A percentile compares a stretch with the other conserved stretches of the same genome.
Evolutionary conservation across 2,329 filamentous ascomycete species (phyloP).

Genomic region (Penicillium expansum): DNA sequence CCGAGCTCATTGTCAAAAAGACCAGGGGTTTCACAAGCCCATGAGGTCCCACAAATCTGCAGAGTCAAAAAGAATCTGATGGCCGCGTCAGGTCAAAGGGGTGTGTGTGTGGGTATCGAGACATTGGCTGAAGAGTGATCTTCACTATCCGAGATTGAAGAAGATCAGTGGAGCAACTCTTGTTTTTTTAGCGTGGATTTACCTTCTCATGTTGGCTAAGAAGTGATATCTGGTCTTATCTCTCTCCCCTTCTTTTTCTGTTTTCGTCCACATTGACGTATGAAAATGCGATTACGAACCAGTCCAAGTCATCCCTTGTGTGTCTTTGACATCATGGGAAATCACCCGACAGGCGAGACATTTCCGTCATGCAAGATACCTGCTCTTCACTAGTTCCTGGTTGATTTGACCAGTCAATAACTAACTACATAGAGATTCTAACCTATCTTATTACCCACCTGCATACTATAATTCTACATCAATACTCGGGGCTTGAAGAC

Average conservation of each 20-base stretch:
- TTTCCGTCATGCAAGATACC: constrained; percentile 1
- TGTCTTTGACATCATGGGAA: constrained; percentile 3
- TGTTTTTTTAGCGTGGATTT: neutral
- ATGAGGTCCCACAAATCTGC: constrained; percentile 8
- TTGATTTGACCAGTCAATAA: neutral
- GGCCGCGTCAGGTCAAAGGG: neutral
- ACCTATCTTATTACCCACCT: neutral
- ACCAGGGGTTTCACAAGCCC: constrained; percentile 9
- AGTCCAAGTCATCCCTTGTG: constrained; percentile 7
- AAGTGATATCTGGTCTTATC: neutral
- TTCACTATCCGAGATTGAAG: constrained; percentile 4
- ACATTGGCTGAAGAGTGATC: neutral
- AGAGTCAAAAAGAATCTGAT: constrained; percentile 7
- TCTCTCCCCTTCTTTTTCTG: neutral
- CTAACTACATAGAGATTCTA: neutral
- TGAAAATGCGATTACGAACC: neutral
- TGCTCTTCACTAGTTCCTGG: neutral
- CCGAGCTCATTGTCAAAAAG: constrained; percentile 6
- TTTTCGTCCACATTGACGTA: neutral
- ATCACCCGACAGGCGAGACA: constrained; percentile 10
- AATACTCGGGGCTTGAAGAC: neutral
- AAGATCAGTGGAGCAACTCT: constrained; percentile 11
- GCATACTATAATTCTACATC: neutral
- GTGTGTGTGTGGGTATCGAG: neutral
- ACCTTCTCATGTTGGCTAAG: neutral